Evolutionary conservation across 345 rosid species (phyloP).

Genomic region (Aquilaria malaccensis): DNA sequence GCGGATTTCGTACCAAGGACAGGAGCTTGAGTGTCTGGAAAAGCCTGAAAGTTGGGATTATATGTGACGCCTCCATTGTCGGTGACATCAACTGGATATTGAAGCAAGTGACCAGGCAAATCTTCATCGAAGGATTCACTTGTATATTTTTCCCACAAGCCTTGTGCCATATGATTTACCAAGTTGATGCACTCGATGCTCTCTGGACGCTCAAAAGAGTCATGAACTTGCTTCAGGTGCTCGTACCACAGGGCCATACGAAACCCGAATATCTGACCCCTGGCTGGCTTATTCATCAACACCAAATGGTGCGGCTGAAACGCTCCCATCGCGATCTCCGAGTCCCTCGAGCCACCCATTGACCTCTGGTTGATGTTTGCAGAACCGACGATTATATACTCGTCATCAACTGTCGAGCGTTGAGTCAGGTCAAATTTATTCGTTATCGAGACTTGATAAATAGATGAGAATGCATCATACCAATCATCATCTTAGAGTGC

Average conservation of each 20-base stretch:
- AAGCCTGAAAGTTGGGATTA: constrained; percentile 27
- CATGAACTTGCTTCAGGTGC: constrained; percentile 25
- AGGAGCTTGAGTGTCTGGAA: constrained; percentile 70
- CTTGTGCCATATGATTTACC: constrained; percentile 33
- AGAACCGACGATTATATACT: constrained; percentile 83
- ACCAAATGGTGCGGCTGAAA: constrained; percentile 61
- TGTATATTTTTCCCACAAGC: constrained; percentile 38
- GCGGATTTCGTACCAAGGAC: constrained; percentile 46
- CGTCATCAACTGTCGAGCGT: constrained; percentile 65
- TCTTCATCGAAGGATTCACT: constrained; percentile 17
- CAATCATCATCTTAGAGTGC: constrained; percentile 88
- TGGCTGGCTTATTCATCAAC: constrained; percentile 12
- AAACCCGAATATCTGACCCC: constrained; percentile 49
- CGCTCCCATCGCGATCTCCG: constrained; percentile 90
- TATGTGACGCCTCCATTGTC: constrained; percentile 31
- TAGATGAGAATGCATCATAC: constrained; percentile 13
- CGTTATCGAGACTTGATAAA: too few species aligned
- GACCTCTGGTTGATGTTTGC: constrained; percentile 93
- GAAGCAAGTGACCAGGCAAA: constrained; percentile 42
- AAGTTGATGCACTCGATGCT: constrained; percentile 24
- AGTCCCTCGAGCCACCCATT: constrained; percentile 79
- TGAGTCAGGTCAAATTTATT: not conserved
- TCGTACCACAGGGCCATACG: constrained; percentile 69
- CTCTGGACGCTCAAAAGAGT: constrained; percentile 26
- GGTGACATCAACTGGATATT: constrained; percentile 51